Percentiles rank a stretch among this genome's conserved stretches.
These are phyloP conservation scores for Umbelopsis sp. DNA, from an alignment of 192 early-diverging fungal species.

Conservation along the genomic window DNA sequence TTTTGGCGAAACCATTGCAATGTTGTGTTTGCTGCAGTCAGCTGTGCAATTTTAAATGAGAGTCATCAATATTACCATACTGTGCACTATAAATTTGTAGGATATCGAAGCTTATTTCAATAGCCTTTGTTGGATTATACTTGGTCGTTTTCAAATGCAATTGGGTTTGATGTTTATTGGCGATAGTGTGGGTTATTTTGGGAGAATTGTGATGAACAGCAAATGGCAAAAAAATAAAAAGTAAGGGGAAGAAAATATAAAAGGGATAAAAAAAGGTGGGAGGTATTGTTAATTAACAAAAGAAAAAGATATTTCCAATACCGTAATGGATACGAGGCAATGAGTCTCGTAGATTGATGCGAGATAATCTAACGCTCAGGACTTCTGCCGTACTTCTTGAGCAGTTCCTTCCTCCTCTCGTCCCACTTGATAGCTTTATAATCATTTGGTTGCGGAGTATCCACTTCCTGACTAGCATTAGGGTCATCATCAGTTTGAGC, in stretches of 20 bases:
- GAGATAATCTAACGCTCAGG: neutral
- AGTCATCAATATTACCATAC: neutral
- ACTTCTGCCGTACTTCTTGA: slow-evolving; percentile 18
- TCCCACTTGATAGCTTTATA: slow-evolving; percentile 18
- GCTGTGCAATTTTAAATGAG: slow-evolving; percentile 33
- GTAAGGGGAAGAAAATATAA: no score
- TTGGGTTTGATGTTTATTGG: neutral
- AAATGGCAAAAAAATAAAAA: neutral
- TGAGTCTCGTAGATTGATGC: neutral
- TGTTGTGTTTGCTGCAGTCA: slow-evolving; percentile 52
- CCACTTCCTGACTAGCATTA: neutral
- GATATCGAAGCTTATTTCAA: neutral
- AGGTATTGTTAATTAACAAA: neutral
- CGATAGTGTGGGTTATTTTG: neutral
- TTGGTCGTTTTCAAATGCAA: no score
- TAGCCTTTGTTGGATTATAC: no score
- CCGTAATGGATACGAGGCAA: neutral
- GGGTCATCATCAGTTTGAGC: neutral
- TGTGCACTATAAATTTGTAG: neutral
- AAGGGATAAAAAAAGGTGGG: no score
- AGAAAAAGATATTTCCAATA: neutral
- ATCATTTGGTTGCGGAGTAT: slow-evolving; percentile 1
- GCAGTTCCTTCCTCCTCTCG: neutral
- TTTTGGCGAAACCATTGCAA: slow-evolving; percentile 57
- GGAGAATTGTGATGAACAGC: neutral